Evolutionary conservation across 2,329 filamentous ascomycete genomes (phyloP), one percentile per base, ranked within the genome.

Genomic region (Reticulascus tulasneorum): DNA sequence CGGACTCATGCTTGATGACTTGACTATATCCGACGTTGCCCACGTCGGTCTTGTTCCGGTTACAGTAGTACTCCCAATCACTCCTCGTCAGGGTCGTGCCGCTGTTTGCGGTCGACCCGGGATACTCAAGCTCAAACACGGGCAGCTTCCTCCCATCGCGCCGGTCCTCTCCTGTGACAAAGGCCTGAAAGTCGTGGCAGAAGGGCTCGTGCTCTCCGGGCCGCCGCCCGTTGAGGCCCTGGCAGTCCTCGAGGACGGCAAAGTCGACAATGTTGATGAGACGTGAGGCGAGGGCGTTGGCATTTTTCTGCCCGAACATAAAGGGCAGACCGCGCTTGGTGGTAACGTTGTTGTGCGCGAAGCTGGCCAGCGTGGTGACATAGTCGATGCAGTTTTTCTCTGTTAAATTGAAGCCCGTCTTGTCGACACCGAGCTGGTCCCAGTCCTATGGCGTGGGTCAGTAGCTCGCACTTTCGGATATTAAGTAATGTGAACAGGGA

Each of bases 191-290:
- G 28, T 52, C 47, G 27, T 42, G 40, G 42, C 56, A 60, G 26
- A 57, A 58, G 13, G 42, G 47, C 31, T 45, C 51, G 24, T 53
- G 50, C 20, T 52, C 39, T 44, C 41, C 42, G 12, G 36, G 32
- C 9, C 30, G 31, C 15, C 45, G 39, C n/a, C n/a, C n/a, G n/a
- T n/a, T n/a, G 13, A 37, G 36, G 18, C 36, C 38, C 11, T 45
- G 35, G 38, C 53, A 67, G 47, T 62, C 48, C 43, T 66, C 45
- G 47, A 66, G 45, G 41, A 64, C 47, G 20, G 55, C 56, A 39
- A 60, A 60, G 41, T 60, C 57, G 15, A 58, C 48, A n/a, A 37
- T 33, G 17, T 39, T 42, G 18, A 48, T 45, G 5, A 60, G 48
- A 18, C 46, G 33, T 3, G 40, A 18, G 15, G 54, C 50, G 22